phyloP scores from a whole-genome alignment of 768 basidiomycete genomes.

The Boletellus ananas region DNA sequence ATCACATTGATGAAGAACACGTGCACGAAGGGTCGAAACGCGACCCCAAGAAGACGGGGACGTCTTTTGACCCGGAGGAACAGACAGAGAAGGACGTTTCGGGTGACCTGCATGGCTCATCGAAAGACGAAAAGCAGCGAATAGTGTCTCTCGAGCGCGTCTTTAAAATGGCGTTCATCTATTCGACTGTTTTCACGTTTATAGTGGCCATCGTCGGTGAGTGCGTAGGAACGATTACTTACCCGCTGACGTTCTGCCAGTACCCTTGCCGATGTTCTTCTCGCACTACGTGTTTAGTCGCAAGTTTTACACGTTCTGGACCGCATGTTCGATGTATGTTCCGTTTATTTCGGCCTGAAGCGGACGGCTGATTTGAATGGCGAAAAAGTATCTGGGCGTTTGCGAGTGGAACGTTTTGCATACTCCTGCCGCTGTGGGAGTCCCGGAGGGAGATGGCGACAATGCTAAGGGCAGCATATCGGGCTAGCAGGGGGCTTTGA shows the following conservation, averaged over 20 bases:
- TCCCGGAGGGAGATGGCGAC: conserved; percentile 30
- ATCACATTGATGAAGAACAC: not conserved
- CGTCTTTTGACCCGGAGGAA: conserved; percentile 17
- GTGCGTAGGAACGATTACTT: not conserved
- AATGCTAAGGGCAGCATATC: conserved; percentile 16
- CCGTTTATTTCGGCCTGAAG: not conserved
- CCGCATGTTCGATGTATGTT: conserved; percentile 36
- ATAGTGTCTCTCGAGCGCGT: conserved; percentile 22
- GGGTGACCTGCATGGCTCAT: not conserved
- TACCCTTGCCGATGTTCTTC: conserved; percentile 40
- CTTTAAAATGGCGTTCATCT: conserved; percentile 34
- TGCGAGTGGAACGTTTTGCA: conserved; percentile 35
- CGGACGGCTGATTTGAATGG: not conserved
- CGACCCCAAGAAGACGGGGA: not conserved
- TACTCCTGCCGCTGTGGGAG: conserved; percentile 38
- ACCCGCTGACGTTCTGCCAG: conserved; percentile 14
- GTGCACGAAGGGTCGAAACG: not conserved
- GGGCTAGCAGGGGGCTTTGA: not conserved
- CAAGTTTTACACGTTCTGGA: conserved; percentile 38
- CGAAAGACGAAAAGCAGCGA: conserved; percentile 5
- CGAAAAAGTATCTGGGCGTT: conserved; percentile 33
- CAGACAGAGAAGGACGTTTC: not conserved
- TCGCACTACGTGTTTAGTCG: conserved; percentile 35
- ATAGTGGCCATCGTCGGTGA: conserved; percentile 36
- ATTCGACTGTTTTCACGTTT: conserved; percentile 30